phyloP scores from a whole-genome alignment of 139 green algal genomes.

The Chloropicon primus region DNA sequence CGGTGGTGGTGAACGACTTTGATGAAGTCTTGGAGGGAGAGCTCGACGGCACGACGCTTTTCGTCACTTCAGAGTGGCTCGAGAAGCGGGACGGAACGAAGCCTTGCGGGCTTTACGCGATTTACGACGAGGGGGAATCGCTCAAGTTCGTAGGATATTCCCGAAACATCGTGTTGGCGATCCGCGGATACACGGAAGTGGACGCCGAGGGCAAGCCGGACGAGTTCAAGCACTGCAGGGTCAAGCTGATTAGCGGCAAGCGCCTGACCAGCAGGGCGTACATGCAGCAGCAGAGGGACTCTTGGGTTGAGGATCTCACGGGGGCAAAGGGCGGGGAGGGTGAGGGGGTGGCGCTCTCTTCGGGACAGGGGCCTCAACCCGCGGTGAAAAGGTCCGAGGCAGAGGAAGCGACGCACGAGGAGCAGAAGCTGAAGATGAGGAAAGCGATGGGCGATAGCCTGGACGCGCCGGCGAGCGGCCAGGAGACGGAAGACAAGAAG shows the following conservation, averaged over 20 bases:
- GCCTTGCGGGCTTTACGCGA: constrained; percentile 68
- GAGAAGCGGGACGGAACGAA: constrained; percentile 37
- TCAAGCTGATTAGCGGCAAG: neutral
- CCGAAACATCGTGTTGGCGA: constrained; percentile 54
- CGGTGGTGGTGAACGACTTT: neutral
- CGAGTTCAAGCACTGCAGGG: neutral
- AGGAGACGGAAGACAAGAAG: constrained; percentile 25
- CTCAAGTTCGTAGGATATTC: constrained; percentile 76
- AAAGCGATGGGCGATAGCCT: constrained; percentile 57
- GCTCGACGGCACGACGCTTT: constrained; percentile 54
- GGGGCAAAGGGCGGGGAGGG: neutral
- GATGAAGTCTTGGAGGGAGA: constrained; percentile 30
- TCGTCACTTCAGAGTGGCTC: constrained; percentile 49
- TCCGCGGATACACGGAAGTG: neutral
- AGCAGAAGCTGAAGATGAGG: constrained; percentile 43
- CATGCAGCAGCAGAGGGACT: neutral
- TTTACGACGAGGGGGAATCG: constrained; percentile 43
- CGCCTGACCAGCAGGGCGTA: neutral
- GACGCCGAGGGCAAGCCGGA: neutral
- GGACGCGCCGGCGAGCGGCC: constrained; percentile 36
- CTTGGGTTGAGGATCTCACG: neutral
- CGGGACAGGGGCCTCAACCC: neutral
- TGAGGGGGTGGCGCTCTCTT: constrained; percentile 31
- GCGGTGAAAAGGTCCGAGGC: constrained; percentile 1
- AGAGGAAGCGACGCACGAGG: constrained; percentile 61